Conservation (phyloP, 2,329 filamentous ascomycete species). For the Fusarium mangiferae region DNA sequence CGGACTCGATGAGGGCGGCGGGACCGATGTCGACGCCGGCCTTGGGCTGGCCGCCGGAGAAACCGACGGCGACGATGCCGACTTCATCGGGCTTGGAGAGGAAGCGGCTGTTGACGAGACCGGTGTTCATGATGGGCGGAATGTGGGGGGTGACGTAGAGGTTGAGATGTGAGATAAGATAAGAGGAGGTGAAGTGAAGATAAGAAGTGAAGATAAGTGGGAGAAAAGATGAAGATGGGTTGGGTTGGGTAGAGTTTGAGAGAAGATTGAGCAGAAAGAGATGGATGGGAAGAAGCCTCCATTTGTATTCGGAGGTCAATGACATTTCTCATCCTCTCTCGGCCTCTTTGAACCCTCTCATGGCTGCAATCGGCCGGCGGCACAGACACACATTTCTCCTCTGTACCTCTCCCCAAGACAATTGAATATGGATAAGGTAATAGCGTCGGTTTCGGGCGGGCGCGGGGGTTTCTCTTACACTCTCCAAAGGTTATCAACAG, state of each 20-base stretch:
- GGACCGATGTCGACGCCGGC: conserved; percentile 91
- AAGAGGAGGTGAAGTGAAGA: not conserved
- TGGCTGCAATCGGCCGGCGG: conserved; percentile 44
- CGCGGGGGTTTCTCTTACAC: conserved; percentile 33
- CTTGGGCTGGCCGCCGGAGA: conserved; percentile 94
- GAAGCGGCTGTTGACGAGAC: conserved; percentile 74
- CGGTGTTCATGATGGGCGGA: conserved; percentile 59
- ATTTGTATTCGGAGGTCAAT: conserved; percentile 38
- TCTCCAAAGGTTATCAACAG: not conserved
- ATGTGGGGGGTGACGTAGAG: conserved; percentile 43
- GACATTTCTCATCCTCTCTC: conserved; percentile 25
- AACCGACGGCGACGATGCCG: conserved; percentile 93
- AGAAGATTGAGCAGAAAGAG: not conserved
- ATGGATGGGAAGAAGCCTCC: conserved; percentile 12
- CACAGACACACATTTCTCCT: conserved; percentile 2
- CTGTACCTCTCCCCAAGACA: conserved; percentile 5
- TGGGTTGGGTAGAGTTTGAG: not conserved
- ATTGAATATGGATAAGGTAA: conserved; percentile 39
- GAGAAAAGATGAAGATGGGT: not conserved
- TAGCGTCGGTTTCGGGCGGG: conserved; percentile 34
- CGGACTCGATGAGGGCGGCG: conserved; percentile 86
- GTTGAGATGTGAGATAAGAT: conserved; percentile 24
- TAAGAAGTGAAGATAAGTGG: not conserved
- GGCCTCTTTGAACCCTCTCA: conserved; percentile 22
- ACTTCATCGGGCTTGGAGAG: conserved; percentile 82